Evolutionary conservation across 495 filamentous ascomycete species (phyloP), one percentile per base, ranked within the genome.

Genomic region (Aspergillus biplanus): DNA sequence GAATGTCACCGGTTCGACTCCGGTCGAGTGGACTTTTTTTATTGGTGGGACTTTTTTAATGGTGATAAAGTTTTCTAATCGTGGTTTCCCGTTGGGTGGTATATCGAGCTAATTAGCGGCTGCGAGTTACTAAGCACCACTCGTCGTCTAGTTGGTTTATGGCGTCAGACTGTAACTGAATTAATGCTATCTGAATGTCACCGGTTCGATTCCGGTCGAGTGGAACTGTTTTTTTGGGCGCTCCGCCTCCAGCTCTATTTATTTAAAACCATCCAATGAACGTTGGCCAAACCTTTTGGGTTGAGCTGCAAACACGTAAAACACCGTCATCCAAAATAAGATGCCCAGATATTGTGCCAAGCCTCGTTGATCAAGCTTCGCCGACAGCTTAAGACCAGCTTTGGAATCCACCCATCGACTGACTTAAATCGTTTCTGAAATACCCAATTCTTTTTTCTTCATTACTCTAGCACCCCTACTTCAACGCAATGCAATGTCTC

Each of bases 401-500:
- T 49, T 49, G 18, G 18, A 7, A 50, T 21, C 47, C 47, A 50
- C 39, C 12, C 39, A 18, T 21, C 47, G 27, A 50, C 9, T 5
- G 0, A 27, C 11, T 21, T 9, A n/a, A 27, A n/a, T 21, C 6
- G 6, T 4, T 16, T 49, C 21, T 5, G 8, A 49, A 16, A 16
- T 8, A 49, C 16, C 16, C 47, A 49, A 50, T 50, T 50, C 11
- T 47, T 13, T 50, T 58, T 58, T 5, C 27, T 32, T 21, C 55
- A 55, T n/a, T 16, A n/a, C n/a, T 35, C 44, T 27, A 31, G 5
- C 21, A 46, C 34, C 33, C 15, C n/a, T 31, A 6, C 33, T 13
- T 57, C 39, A 37, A 31, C 58, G 62, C 7, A 56, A 68, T 72
- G 65, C 67, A 50, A 82, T 82, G 80, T 81, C 80, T 71, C 78